Evolutionary conservation across 106 monocot species (phyloP), one percentile per base, ranked within the genome.

Genomic region (Acorus calamus): DNA sequence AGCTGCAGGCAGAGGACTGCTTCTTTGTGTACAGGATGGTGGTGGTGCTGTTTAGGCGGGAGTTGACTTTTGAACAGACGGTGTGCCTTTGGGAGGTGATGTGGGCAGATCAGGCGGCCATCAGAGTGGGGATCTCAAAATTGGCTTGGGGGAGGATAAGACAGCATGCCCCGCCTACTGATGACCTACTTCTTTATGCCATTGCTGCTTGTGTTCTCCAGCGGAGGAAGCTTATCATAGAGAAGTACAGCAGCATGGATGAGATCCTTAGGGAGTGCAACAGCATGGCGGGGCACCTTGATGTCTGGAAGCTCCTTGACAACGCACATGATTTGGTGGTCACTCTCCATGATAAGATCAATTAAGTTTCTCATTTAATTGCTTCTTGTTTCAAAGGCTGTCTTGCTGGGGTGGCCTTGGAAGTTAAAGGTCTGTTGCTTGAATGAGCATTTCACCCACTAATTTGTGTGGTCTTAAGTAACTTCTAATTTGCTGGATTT

Each of bases 1-100:
- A 85, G 71, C 75, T 93, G 8, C 74, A 83, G 60, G 92, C 92
- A 2, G 85, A 84, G 85, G 92, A 88, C 67, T 93, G 88, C 48
- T 93, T 88, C 66, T 93, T 88, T 61, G 92, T 93, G 49, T 93
- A 93, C 65, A 76, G 92, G 60, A 93, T 93, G 92, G 92, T 93
- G 14, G 82, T 93, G 54, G 92, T 93, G 49, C 54, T 93, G 50
- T 88, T 93, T 43, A 48, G 92, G 14, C 74, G 92, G 47, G 92
- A 93, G 73, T 77, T 93, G 41, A 81, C 67, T 5, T 93, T 93
- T 44, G 88, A 88, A 58, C 92, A 93, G 60, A 93, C 92, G 3
- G 46, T 88, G 14, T 85, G 78, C 47, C 63, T 93, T 42, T 93
- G 92, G 92, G 92, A 93, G 75, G 92, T 83, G 28, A 88, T 93